Evolutionary conservation across 768 basidiomycete species (phyloP), one percentile per base, ranked within the genome.

Genomic region (Phlebiopsis flavidoalba): DNA sequence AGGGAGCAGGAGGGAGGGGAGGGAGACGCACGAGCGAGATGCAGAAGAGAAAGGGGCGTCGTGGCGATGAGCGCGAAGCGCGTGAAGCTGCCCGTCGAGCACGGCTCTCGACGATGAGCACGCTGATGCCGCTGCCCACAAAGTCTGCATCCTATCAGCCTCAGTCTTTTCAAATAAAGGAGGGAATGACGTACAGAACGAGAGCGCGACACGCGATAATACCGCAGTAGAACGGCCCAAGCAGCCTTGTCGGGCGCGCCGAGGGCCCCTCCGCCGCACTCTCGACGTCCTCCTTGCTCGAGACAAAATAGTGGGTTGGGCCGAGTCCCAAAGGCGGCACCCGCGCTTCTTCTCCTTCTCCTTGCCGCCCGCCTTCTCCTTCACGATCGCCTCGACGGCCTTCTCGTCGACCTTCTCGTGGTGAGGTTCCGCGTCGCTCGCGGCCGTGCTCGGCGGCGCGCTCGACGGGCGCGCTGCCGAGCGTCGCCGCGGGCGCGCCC

Each of bases 141-240:
- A 92, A 92, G 72, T 84, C 90, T 92, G 33, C 24, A 53, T 31
- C 24, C 52, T 24, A 19, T 53, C 48, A 14, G 35, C 53, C 12
- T 17, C 53, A 1, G 21, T 24, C 19, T 4, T 7, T 6, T 40
- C 43, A 15, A n/a, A n/a, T 10, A 26, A 10, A 26, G 26, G 11
- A 21, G 2, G 15, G 33, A 36, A 8, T 4, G 26, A 72, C 82
- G 65, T 67, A 91, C 90, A 89, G 26, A 86, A 57, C 0, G 86
- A 76, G 56, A 93, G 67, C 0, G 78, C 91, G 47, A n/a, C 80
- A 78, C 3, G 85, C 90, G n/a, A n/a, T n/a, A 6, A 91, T 65
- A 22, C 90, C 90, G 33, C 79, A 78, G 67, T 91, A 91, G 12
- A 89, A 65, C 2, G 91, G 89, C 3, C 89, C 89, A 56, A 90